Percentiles rank a stretch among this genome's conserved stretches.
phyloP scores from a whole-genome alignment of 345 rosid species.

The Euphorbia peplus region DNA sequence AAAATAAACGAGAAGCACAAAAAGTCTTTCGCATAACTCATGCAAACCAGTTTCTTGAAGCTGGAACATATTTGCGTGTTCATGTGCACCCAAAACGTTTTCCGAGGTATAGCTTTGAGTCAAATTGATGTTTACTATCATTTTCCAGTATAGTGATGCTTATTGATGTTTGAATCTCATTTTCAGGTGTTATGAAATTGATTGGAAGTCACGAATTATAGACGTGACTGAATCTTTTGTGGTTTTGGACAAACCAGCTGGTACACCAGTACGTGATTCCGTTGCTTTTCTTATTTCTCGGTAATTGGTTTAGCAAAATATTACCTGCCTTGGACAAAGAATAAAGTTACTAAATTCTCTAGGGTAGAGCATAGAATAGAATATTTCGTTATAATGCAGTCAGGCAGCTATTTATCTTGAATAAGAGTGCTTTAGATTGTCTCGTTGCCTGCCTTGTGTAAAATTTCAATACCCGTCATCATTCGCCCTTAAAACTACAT shows the following conservation, averaged over 20 bases:
- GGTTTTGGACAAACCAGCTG: slow-evolving; percentile 94
- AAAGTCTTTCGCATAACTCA: slow-evolving; percentile 73
- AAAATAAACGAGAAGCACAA: slow-evolving; percentile 86
- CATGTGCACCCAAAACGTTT: slow-evolving; percentile 94
- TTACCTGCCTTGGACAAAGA: too few species aligned
- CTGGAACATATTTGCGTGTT: slow-evolving; percentile 80
- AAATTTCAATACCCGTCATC: too few species aligned
- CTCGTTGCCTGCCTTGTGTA: too few species aligned
- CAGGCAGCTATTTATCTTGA: too few species aligned
- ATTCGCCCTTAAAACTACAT: too few species aligned
- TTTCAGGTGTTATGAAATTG: slow-evolving; percentile 88
- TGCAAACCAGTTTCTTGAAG: slow-evolving; percentile 58
- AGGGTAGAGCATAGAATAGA: too few species aligned
- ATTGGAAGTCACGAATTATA: slow-evolving; percentile 78
- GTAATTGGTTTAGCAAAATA: too few species aligned
- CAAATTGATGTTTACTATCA: neutral
- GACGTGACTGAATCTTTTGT: slow-evolving; percentile 70
- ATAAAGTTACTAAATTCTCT: too few species aligned
- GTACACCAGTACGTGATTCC: slow-evolving; percentile 66
- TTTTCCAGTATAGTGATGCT: neutral
- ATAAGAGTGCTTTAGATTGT: too few species aligned
- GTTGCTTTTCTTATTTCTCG: neutral
- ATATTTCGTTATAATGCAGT: too few species aligned
- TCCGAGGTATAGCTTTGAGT: slow-evolving; percentile 53
- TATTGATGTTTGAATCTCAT: slow-evolving; percentile 4